Evolutionary conservation across 805 yeast species (phyloP).

Genomic region (Saccharomyces cerevisiae): DNA sequence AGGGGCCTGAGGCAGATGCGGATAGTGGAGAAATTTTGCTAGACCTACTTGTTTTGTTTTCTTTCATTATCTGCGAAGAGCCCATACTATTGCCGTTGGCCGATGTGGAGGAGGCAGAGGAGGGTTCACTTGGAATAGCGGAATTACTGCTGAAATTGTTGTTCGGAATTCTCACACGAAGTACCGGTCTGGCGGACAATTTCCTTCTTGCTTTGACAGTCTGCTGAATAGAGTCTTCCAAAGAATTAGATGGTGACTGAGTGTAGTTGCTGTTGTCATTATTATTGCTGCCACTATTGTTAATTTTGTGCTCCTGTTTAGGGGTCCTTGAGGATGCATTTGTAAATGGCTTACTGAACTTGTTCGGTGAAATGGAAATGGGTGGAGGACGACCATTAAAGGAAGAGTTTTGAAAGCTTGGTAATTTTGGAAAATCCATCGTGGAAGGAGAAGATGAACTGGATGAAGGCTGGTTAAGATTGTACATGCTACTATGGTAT

Average conservation of each 20-base stretch:
- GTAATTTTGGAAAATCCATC: neutral
- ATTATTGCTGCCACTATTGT: neutral
- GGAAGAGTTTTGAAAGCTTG: neutral
- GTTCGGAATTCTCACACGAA: constrained; percentile 59
- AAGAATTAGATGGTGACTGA: neutral
- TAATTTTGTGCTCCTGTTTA: neutral
- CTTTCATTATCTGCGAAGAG: neutral
- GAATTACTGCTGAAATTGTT: constrained; percentile 27
- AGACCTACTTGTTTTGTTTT: neutral
- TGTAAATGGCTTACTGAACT: neutral
- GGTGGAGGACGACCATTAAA: neutral
- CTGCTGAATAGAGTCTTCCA: neutral
- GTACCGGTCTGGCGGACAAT: constrained; percentile 42
- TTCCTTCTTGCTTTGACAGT: constrained; percentile 1
- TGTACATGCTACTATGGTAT: neutral
- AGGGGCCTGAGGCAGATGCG: constrained; percentile 1
- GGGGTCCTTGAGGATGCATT: neutral
- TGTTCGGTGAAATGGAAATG: neutral
- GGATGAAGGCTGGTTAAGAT: neutral
- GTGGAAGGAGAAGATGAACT: neutral
- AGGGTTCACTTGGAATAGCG: constrained; percentile 27
- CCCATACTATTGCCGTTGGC: constrained; percentile 20
- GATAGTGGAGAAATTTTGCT: neutral
- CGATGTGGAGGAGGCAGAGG: constrained; percentile 40
- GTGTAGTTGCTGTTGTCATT: neutral